Evolutionary conservation across 495 filamentous ascomycete species (phyloP).

Genomic region (Paragyromitra xinjiangensis): DNA sequence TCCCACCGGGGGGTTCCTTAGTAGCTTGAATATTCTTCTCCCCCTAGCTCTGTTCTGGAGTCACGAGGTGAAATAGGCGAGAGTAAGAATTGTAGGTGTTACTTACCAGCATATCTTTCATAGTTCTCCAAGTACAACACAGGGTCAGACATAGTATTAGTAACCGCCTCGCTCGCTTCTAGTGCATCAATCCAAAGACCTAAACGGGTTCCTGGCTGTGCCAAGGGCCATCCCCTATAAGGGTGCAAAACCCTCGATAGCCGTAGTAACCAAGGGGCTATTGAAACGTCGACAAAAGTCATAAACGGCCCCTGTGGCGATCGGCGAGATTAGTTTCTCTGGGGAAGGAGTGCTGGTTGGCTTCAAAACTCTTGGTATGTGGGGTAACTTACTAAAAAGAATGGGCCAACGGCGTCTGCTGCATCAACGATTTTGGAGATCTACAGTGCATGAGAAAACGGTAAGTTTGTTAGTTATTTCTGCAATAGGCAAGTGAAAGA

Average conservation of each 20-base stretch:
- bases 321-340: constrained; percentile 24
- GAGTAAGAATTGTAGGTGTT: not conserved
- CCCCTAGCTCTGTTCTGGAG: not conserved
- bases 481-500: constrained; percentile 37
- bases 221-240: constrained; percentile 82
- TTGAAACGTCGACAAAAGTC: constrained; percentile 84
- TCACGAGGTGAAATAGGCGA: constrained; percentile 8
- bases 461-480: constrained; percentile 36
- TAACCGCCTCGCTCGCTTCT: constrained; percentile 75
- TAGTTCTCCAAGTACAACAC: constrained; percentile 79
- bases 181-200: constrained; percentile 82
- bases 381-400: constrained; percentile 68
- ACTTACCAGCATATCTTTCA: constrained; percentile 69
- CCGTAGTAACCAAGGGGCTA: constrained; percentile 87
- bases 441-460: constrained; percentile 36
- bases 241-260: constrained; percentile 76
- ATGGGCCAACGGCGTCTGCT: constrained; percentile 75
- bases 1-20: not conserved
- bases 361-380: constrained; percentile 24
- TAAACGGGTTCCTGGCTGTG: constrained; percentile 75
- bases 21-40: not conserved
- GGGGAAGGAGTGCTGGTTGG: constrained; percentile 4
- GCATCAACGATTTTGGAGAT: constrained; percentile 78
- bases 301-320: constrained; percentile 66
- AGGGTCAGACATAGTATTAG: constrained; percentile 78